Conservation (phyloP, 1,139 yeast genomes). For the Tardiomyces blankii region DNA sequence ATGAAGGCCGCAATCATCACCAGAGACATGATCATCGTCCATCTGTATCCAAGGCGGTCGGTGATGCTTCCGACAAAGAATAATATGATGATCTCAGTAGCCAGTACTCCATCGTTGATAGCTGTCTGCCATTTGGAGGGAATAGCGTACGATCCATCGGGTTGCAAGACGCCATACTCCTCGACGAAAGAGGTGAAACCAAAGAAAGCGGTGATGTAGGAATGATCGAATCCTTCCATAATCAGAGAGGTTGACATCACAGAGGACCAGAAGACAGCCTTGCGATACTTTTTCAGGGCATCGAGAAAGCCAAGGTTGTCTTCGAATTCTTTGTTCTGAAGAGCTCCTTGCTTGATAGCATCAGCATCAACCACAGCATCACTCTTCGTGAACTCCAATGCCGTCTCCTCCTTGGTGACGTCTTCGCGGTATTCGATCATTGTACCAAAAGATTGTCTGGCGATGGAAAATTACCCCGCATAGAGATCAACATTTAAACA, state of each 20-base stretch:
- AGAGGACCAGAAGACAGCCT: slow-evolving; percentile 34
- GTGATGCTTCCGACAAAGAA: slow-evolving; percentile 29
- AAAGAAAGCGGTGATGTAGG: slow-evolving; percentile 30
- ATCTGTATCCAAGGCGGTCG: slow-evolving; percentile 33
- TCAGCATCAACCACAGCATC: neutral
- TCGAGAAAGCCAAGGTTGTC: slow-evolving; percentile 31
- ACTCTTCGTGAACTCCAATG: neutral
- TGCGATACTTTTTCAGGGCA: slow-evolving; percentile 29
- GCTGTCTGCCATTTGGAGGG: slow-evolving; percentile 38
- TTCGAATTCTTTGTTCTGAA: neutral
- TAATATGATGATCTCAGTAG: slow-evolving; percentile 32
- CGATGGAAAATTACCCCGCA: too few species aligned
- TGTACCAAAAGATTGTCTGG: too few species aligned
- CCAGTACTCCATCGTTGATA: slow-evolving; percentile 25
- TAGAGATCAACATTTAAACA: too few species aligned
- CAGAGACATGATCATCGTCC: slow-evolving; percentile 27
- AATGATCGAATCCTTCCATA: slow-evolving; percentile 38
- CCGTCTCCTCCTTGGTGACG: neutral
- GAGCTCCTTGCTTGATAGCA: neutral
- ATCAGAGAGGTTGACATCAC: slow-evolving; percentile 31
- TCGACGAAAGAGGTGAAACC: slow-evolving; percentile 32
- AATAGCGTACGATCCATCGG: slow-evolving; percentile 18
- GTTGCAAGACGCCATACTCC: slow-evolving; percentile 26
- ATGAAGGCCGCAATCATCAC: slow-evolving; percentile 25
- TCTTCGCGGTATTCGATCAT: neutral